phyloP scores from a whole-genome alignment of 2,329 filamentous ascomycete genomes.

The Ophiocordyceps polyrhachis-furcata region DNA sequence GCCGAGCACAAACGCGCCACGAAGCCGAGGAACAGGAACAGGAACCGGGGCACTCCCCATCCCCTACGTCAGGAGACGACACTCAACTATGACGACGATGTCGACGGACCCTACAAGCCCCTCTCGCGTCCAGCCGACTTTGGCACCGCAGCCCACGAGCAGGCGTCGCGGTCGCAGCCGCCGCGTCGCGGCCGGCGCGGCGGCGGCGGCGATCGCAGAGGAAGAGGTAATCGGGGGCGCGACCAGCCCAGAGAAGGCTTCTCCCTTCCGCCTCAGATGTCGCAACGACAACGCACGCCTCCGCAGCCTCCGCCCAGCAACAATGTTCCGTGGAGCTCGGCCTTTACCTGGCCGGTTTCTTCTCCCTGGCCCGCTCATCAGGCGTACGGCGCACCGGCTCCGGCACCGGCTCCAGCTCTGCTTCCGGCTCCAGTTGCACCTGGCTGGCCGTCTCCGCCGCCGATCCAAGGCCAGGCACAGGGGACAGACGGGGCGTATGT shows the following conservation, averaged over 20 bases:
- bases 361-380: slow-evolving; percentile 16
- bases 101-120: slow-evolving; percentile 52
- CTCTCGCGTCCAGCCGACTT: slow-evolving; percentile 49
- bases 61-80: slow-evolving; percentile 19
- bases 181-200: slow-evolving; percentile 22
- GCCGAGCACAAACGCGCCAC: slow-evolving; percentile 55
- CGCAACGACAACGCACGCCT: slow-evolving; percentile 6
- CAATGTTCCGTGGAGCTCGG: slow-evolving; percentile 6
- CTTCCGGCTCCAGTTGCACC: slow-evolving; percentile 17
- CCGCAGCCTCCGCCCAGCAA: slow-evolving; percentile 4
- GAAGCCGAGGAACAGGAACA: slow-evolving; percentile 41
- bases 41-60: slow-evolving; percentile 21
- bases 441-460: slow-evolving; percentile 13
- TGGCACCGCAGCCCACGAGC: slow-evolving; percentile 24
- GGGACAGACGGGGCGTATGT: slow-evolving; percentile 26
- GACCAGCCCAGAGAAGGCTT: slow-evolving; percentile 23
- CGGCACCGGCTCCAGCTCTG: slow-evolving; percentile 22
- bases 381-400: slow-evolving; percentile 12
- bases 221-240: slow-evolving; percentile 19
- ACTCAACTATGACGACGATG: slow-evolving; percentile 40
- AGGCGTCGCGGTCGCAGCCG: slow-evolving; percentile 11
- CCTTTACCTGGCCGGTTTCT: slow-evolving; percentile 24
- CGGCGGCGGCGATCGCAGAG: slow-evolving; percentile 18
- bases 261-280: slow-evolving; percentile 18
- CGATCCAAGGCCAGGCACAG: slow-evolving; percentile 12